phyloP scores from a whole-genome alignment of 2,329 filamentous ascomycete species.

The Scopulariopsis brevicaulis region DNA sequence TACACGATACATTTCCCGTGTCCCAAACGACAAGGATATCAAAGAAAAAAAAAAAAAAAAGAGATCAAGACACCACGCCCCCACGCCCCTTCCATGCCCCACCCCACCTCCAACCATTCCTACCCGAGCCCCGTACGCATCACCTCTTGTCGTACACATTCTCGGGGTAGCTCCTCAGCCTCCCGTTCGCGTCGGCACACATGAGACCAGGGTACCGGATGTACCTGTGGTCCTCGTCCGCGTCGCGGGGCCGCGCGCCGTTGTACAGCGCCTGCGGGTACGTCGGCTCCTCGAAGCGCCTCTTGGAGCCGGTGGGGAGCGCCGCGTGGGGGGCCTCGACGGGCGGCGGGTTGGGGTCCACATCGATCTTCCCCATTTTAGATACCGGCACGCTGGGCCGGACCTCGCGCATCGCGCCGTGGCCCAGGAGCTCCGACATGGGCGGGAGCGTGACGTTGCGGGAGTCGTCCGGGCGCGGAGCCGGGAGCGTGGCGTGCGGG shows the following conservation, averaged over 20 bases:
- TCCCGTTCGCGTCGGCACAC: background rate
- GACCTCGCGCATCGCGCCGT: background rate
- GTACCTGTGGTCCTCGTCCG: background rate
- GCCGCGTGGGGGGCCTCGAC: background rate
- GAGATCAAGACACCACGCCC: background rate
- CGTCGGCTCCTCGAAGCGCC: background rate
- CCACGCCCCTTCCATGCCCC: background rate
- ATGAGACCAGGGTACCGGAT: background rate
- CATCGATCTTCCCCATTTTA: background rate
- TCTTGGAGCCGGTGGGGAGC: background rate
- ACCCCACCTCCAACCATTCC: background rate
- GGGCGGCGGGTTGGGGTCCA: background rate
- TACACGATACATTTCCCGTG: background rate
- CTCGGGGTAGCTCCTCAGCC: background rate
- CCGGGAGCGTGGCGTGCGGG: background rate
- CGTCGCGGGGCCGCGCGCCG: conserved; percentile 18
- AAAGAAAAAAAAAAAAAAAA: too few relatives aligned
- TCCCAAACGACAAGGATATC: background rate
- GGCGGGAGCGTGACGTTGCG: too few relatives aligned
- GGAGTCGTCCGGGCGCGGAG: background rate
- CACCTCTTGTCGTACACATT: background rate
- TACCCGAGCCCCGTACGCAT: background rate
- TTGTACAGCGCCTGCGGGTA: conserved; percentile 20
- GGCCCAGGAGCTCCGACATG: too few relatives aligned
- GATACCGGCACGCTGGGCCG: too few relatives aligned